Conservation (phyloP, 139 green algal genomes). For the Chara braunii region DNA sequence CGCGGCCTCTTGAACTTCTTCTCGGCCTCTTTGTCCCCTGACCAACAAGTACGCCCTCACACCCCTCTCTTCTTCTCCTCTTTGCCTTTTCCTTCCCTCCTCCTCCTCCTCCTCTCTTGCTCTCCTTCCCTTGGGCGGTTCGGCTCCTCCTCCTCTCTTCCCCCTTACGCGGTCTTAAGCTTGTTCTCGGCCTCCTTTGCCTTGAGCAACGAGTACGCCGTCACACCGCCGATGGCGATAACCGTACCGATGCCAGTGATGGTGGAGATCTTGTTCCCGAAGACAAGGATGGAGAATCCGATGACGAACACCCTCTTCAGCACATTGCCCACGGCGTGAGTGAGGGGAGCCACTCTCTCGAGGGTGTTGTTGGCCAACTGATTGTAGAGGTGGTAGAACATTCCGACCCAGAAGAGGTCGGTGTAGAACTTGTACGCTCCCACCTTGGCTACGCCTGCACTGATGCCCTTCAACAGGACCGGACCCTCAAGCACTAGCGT, state of each 20-base stretch:
- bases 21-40: too few relatives aligned
- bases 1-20: too few relatives aligned
- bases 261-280: slow-evolving; percentile 71
- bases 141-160: too few relatives aligned
- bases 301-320: slow-evolving; percentile 98
- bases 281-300: slow-evolving; percentile 71
- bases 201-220: slow-evolving; percentile 46
- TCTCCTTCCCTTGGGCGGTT: too few relatives aligned
- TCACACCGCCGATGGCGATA: slow-evolving; percentile 55
- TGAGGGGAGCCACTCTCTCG: slow-evolving; percentile 84
- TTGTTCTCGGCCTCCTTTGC: slow-evolving; percentile 30
- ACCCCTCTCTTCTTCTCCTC: too few relatives aligned
- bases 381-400: slow-evolving; percentile 99
- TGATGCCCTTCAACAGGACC: slow-evolving; percentile 47
- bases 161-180: too few relatives aligned
- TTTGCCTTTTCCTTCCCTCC: too few relatives aligned
- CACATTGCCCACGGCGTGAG: slow-evolving; percentile 98
- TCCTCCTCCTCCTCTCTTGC: too few relatives aligned
- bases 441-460: slow-evolving; percentile 52
- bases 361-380: slow-evolving; percentile 99
- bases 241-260: slow-evolving; percentile 79
- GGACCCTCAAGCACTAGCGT: slow-evolving; percentile 63
- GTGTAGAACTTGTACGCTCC: slow-evolving; percentile 70
- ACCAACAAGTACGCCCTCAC: too few relatives aligned
- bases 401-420: slow-evolving; percentile 74